phyloP scores from a whole-genome alignment of 805 yeast species.

The Yamadazyma kitorensis region DNA sequence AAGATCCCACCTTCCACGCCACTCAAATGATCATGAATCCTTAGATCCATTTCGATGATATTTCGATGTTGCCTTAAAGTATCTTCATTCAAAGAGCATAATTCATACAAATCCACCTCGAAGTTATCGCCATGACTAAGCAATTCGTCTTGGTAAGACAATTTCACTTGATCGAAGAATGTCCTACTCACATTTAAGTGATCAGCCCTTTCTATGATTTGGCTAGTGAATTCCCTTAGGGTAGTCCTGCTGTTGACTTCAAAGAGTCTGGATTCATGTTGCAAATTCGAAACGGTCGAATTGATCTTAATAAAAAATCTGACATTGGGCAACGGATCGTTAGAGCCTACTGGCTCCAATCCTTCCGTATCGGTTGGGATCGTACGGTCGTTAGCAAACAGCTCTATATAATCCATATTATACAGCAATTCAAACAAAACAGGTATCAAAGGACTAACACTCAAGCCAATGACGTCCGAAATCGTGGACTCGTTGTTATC shows the following conservation, averaged over 20 bases:
- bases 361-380: too few species aligned
- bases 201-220: constrained; percentile 20
- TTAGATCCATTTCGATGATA: constrained; percentile 14
- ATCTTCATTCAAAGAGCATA: constrained; percentile 12
- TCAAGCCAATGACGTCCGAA: constrained; percentile 16
- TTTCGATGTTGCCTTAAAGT: constrained; percentile 7
- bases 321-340: background rate
- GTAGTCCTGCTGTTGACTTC: constrained; percentile 20
- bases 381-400: background rate
- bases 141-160: constrained; percentile 11
- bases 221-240: constrained; percentile 18
- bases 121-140: constrained; percentile 1
- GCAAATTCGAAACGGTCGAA: constrained; percentile 16
- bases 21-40: constrained; percentile 14
- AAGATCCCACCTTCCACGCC: constrained; percentile 23
- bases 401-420: constrained; percentile 5
- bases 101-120: constrained; percentile 10
- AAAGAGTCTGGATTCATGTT: constrained; percentile 17
- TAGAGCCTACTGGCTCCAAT: too few species aligned
- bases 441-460: constrained; percentile 25
- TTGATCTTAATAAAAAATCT: constrained; percentile 14
- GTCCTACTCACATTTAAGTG: constrained; percentile 22
- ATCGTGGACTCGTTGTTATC: constrained; percentile 10
- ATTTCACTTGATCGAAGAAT: constrained; percentile 23
- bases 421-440: constrained; percentile 14